phyloP scores from a whole-genome alignment of 257 asterid species.

The Vinca minor region DNA sequence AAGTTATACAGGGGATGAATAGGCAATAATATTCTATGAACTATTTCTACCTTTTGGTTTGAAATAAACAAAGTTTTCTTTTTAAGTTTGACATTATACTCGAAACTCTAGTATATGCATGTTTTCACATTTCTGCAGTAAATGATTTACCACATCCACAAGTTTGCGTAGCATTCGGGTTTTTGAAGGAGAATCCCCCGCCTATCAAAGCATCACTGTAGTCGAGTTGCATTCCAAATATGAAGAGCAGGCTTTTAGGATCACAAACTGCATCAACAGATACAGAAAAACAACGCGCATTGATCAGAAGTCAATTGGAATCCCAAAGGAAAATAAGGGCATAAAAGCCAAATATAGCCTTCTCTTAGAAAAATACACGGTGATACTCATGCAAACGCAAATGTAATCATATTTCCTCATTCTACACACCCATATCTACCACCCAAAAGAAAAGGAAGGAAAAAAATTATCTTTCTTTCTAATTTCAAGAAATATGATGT shows the following conservation, averaged over 20 bases:
- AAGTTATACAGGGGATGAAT: too few species aligned
- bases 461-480: too few species aligned
- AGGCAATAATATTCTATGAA: neutral
- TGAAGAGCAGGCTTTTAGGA: conserved; percentile 84
- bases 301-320: conserved; percentile 1
- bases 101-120: neutral
- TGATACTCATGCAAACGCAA: neutral
- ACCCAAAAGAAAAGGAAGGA: too few species aligned
- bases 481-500: too few species aligned
- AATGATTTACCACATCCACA: conserved; percentile 96
- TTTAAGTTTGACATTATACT: neutral
- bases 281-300: neutral
- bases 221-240: conserved; percentile 85
- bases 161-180: conserved; percentile 88
- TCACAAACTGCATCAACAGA: conserved; percentile 63
- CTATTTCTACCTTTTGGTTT: neutral
- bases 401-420: too few species aligned
- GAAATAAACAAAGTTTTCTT: neutral
- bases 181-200: conserved; percentile 85
- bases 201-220: conserved; percentile 94
- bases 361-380: neutral
- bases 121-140: conserved; percentile 58
- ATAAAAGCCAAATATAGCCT: neutral
- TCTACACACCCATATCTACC: too few species aligned
- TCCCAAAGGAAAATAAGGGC: neutral